Evolutionary conservation across 441 rosid genomes (phyloP).

Genomic region (Erodium moschatum): DNA sequence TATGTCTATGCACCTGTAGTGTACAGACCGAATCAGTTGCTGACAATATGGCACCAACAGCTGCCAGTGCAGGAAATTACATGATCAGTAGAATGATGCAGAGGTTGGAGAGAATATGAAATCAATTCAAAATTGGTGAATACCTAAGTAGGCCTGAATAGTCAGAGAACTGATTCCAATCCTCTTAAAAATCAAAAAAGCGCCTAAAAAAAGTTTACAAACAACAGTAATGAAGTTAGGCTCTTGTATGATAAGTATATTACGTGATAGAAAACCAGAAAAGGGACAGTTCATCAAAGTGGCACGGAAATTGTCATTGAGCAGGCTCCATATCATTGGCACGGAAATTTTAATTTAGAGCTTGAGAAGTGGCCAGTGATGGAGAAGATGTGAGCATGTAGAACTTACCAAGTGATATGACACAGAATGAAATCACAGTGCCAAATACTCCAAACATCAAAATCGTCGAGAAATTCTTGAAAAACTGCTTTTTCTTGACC

Average conservation of each 20-base stretch:
- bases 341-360: background rate
- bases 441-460: constrained; percentile 56
- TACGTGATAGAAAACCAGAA: constrained; percentile 7
- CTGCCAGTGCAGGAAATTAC: constrained; percentile 25
- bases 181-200: constrained; percentile 28
- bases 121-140: background rate
- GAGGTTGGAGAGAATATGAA: background rate
- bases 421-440: constrained; percentile 58
- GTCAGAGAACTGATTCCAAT: constrained; percentile 33
- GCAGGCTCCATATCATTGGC: background rate
- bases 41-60: constrained; percentile 59
- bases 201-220: constrained; percentile 30
- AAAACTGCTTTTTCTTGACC: constrained; percentile 66
- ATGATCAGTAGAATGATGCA: constrained; percentile 7
- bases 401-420: constrained; percentile 45
- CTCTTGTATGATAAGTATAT: background rate
- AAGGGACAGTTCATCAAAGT: background rate
- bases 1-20: constrained; percentile 41
- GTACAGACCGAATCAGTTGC: constrained; percentile 84
- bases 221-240: constrained; percentile 14
- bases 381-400: background rate
- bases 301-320: background rate
- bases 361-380: background rate
- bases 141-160: constrained; percentile 45
- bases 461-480: constrained; percentile 57